A percentile compares a stretch with the other conserved stretches of the same genome.
These are phyloP conservation scores for Acanthamoeba castellanii DNA, from an alignment of 208 protist genomes.

Conservation along the genomic window DNA sequence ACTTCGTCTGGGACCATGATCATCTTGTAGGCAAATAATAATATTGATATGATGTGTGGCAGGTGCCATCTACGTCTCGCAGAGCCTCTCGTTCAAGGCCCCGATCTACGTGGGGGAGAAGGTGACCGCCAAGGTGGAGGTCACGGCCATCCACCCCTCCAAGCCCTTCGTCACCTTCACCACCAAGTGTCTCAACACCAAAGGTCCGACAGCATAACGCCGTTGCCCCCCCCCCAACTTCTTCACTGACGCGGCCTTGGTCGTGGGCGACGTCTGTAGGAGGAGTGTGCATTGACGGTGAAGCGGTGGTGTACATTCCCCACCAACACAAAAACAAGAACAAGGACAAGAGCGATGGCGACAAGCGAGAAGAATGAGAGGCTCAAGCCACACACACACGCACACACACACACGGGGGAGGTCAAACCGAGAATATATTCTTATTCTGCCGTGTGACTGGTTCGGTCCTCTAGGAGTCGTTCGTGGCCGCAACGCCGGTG, in stretches of 20 bases:
- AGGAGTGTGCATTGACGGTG: not conserved
- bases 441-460: not conserved
- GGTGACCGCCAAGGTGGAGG: constrained; percentile 43
- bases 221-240: not conserved
- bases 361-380: not conserved
- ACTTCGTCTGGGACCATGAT: too few relatives aligned
- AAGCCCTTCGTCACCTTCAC: constrained; percentile 58
- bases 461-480: not conserved
- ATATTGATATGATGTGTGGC: not conserved
- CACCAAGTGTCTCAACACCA: constrained; percentile 23
- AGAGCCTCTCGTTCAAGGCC: constrained; percentile 50
- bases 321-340: constrained; percentile 12
- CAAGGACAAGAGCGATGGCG: not conserved
- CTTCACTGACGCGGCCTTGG: not conserved
- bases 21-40: too few relatives aligned
- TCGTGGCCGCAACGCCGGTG: not conserved
- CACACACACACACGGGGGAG: too few relatives aligned
- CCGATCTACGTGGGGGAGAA: constrained; percentile 58
- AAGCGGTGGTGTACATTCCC: constrained; percentile 42
- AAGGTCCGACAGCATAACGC: not conserved
- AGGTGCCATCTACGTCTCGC: constrained; percentile 69
- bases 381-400: too few relatives aligned
- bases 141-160: constrained; percentile 14
- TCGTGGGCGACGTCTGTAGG: not conserved
- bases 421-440: too few relatives aligned